phyloP scores from a whole-genome alignment of 2,329 filamentous ascomycete genomes.

The Colletotrichum lupini region DNA sequence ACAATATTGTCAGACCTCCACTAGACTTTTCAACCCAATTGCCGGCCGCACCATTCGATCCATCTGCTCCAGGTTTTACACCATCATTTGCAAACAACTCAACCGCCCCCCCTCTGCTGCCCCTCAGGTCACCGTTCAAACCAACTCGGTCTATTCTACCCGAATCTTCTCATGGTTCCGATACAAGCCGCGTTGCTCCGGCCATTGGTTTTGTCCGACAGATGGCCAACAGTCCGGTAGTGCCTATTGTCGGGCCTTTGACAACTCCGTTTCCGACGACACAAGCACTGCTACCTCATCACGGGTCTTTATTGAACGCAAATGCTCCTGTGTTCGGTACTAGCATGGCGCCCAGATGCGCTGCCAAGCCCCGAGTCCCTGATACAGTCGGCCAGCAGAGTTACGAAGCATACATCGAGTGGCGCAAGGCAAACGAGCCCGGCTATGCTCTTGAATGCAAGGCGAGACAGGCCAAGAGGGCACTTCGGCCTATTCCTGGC shows the following conservation, averaged over 20 bases:
- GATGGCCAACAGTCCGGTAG: not conserved
- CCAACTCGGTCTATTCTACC: not conserved
- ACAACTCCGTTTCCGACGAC: too few relatives aligned
- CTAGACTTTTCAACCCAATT: not conserved
- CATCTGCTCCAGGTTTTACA: not conserved
- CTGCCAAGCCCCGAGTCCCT: slow-evolving; percentile 54
- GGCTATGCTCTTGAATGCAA: slow-evolving; percentile 60
- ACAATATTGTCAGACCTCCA: not conserved
- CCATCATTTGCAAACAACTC: not conserved
- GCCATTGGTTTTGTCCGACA: slow-evolving; percentile 43
- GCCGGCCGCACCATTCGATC: not conserved
- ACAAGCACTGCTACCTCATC: not conserved
- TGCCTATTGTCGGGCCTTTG: not conserved
- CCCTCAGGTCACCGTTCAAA: not conserved
- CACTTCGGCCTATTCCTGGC: not conserved
- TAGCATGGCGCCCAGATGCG: slow-evolving; percentile 37
- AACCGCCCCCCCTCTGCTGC: not conserved
- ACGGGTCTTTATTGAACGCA: not conserved
- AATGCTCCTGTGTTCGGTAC: not conserved
- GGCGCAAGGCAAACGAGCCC: slow-evolving; percentile 59
- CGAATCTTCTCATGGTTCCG: not conserved
- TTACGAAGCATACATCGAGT: slow-evolving; percentile 61
- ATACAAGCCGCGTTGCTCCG: not conserved
- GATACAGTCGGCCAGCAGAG: slow-evolving; percentile 54
- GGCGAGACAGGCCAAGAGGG: slow-evolving; percentile 40